Base-by-base conservation (phyloP, 78 protist species). In the Dictyostelium capitatum region DNA sequence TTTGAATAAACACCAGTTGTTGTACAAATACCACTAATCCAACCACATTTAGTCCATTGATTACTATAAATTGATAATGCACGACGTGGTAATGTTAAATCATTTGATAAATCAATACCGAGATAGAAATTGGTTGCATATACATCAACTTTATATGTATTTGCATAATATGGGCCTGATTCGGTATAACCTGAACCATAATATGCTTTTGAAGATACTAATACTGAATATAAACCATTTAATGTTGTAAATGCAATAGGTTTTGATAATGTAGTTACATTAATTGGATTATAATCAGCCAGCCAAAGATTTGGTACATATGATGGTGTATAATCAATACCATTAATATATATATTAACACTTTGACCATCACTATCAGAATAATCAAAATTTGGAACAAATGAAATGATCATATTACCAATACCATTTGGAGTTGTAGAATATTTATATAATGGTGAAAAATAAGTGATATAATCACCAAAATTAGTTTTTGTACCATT, bases 41-140 rank as follows among this genome's bases (percentile, higher is more conserved):
- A 65, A 6, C 25, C 48, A 65, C 74, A 65, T 65, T 30, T 65
- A 30, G 74, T 65, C 74, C 74, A 65, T n/a, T n/a, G 8, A 12
- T 30, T 65, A n/a, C 74, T 41, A 30, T 25, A 65, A 1, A 30
- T 30, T 65, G 74, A 23, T 30, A 65, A 10, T 28, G 32, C 46
- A 5, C 32, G 5, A 25, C 11, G 8, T 14, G 14, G n/a, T 8
- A 8, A 6, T 65, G 32, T 8, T 30, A 11, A 6, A 65, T 65
- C 32, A 12, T 28, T 28, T 1, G 46, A 28, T n/a, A 65, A 65
- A 65, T 65, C 46, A 6, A 65, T 65, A 30, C 74, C 74, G 30
- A 65, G 74, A 4, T 65, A 65, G 15, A 65, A 65, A 6, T n/a
- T 65, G 1, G 43, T 37, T 37, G 43, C 43, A 37, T 37, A 37